Percentiles rank a stretch among this genome's conserved stretches.
Conservation (phyloP, 2,329 filamentous ascomycete genomes). For the Zelopaecilomyces penicillatus region DNA sequence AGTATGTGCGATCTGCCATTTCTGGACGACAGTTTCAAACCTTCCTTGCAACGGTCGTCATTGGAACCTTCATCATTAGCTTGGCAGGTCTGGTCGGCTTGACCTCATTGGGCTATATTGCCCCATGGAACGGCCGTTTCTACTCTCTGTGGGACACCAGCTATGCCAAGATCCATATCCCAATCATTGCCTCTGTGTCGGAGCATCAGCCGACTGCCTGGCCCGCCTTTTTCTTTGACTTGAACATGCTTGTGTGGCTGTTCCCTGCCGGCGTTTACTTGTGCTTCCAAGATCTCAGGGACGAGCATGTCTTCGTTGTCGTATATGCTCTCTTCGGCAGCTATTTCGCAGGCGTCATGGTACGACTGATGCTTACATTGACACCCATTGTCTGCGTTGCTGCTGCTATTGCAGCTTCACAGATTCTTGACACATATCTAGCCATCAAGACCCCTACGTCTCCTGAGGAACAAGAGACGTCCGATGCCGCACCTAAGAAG, state of each 20-base stretch:
- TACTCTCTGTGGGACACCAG: constrained; percentile 99
- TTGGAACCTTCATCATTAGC: constrained; percentile 64
- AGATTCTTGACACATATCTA: constrained; percentile 82
- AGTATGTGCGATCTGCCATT: constrained; percentile 81
- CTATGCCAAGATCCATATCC: constrained; percentile 98
- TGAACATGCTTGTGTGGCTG: constrained; percentile 97
- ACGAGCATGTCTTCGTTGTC: constrained; percentile 96
- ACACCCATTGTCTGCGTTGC: constrained; percentile 95
- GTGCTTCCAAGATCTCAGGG: constrained; percentile 87
- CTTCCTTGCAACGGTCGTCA: constrained; percentile 68
- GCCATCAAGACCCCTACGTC: constrained; percentile 53
- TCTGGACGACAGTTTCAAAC: constrained; percentile 91
- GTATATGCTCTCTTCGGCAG: constrained; percentile 95
- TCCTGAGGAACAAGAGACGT: constrained; percentile 34
- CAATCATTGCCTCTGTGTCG: constrained; percentile 98
- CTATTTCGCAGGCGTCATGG: constrained; percentile 99
- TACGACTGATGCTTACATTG: constrained; percentile 94
- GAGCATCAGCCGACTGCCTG: constrained; percentile 98
- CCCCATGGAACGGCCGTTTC: constrained; percentile 96
- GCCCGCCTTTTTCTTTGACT: constrained; percentile 98
- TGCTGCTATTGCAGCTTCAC: constrained; percentile 78
- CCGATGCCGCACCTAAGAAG: constrained; percentile 52
- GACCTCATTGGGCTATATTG: constrained; percentile 83
- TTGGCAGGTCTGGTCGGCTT: constrained; percentile 73
- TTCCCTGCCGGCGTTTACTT: constrained; percentile 98